These are phyloP conservation scores for Penicillium cosmopolitanum DNA, from an alignment of 495 filamentous ascomycete genomes.

Conservation along the genomic window DNA sequence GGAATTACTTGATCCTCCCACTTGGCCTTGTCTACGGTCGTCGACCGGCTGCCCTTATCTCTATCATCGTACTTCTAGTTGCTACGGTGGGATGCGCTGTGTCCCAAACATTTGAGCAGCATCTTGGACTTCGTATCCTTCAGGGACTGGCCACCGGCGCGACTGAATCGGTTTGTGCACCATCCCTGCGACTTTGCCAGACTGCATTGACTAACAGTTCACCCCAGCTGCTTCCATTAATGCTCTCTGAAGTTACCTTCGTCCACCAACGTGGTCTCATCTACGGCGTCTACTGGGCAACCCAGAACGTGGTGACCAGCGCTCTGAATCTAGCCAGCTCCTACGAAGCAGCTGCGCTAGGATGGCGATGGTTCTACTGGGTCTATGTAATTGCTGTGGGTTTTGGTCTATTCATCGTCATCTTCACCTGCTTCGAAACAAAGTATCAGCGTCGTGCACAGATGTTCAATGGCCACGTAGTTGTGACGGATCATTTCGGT, in stretches of 20 bases:
- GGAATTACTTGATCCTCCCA: constrained; percentile 39
- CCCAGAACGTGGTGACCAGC: constrained; percentile 38
- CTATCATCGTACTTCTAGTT: constrained; percentile 29
- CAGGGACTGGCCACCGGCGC: constrained; percentile 40
- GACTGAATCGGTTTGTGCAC: constrained; percentile 34
- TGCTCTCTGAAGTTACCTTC: constrained; percentile 40
- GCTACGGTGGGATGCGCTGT: constrained; percentile 35
- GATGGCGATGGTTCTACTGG: constrained; percentile 48
- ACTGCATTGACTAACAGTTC: background rate
- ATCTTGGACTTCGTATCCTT: constrained; percentile 35
- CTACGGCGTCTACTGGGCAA: constrained; percentile 39
- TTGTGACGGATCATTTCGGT: constrained; percentile 43
- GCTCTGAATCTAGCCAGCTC: constrained; percentile 35
- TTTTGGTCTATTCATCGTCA: constrained; percentile 33
- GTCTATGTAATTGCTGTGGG: constrained; percentile 36
- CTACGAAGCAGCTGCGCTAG: constrained; percentile 35
- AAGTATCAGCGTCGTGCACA: constrained; percentile 29
- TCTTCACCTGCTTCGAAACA: constrained; percentile 38
- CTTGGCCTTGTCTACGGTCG: constrained; percentile 35
- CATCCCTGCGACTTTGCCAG: background rate
- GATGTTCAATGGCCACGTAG: constrained; percentile 29
- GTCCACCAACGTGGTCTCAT: constrained; percentile 35
- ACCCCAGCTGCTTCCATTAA: constrained; percentile 37
- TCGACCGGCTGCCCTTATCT: constrained; percentile 25
- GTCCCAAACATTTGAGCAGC: constrained; percentile 33